Percentiles rank a stretch among this genome's conserved stretches.
Evolutionary conservation across 2,329 filamentous ascomycete genomes (phyloP).

Genomic region (Nemania sp.): DNA sequence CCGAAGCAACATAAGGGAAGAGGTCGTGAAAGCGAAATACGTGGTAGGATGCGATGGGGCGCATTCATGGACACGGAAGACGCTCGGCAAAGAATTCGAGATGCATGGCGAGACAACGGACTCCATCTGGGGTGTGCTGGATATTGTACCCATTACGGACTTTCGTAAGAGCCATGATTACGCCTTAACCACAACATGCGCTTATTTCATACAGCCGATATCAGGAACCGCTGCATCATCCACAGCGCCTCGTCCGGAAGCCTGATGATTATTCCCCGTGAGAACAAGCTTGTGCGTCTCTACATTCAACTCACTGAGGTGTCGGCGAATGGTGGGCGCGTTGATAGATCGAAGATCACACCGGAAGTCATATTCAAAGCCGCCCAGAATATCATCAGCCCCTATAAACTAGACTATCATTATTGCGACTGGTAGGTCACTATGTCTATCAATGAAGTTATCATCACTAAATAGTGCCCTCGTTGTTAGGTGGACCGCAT

Average conservation of each 20-base stretch:
- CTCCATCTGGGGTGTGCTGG: slow-evolving; percentile 54
- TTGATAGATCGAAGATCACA: slow-evolving; percentile 65
- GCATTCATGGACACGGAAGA: slow-evolving; percentile 64
- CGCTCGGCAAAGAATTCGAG: slow-evolving; percentile 54
- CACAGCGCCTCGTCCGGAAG: slow-evolving; percentile 59
- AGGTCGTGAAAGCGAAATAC: slow-evolving; percentile 60
- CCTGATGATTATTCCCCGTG: slow-evolving; percentile 67
- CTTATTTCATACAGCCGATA: slow-evolving; percentile 46
- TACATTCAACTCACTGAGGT: slow-evolving; percentile 65
- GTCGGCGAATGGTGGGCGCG: slow-evolving; percentile 49
- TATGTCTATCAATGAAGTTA: neutral
- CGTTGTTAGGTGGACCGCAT: slow-evolving; percentile 42
- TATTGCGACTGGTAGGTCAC: slow-evolving; percentile 64
- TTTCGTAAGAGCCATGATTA: slow-evolving; percentile 47
- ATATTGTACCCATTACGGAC: slow-evolving; percentile 49
- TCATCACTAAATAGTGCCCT: neutral
- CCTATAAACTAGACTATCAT: slow-evolving; percentile 67
- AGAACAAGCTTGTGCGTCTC: slow-evolving; percentile 63
- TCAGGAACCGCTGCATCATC: slow-evolving; percentile 61
- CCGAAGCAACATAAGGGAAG: slow-evolving; percentile 43
- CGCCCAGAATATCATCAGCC: slow-evolving; percentile 66
- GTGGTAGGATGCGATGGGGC: slow-evolving; percentile 71
- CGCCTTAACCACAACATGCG: neutral
- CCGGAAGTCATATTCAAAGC: slow-evolving; percentile 64
- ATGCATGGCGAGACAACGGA: slow-evolving; percentile 60